These are phyloP conservation scores for Apiotrichum brassicae DNA, from an alignment of 1,284 basidiomycete species.

Conservation along the genomic window DNA sequence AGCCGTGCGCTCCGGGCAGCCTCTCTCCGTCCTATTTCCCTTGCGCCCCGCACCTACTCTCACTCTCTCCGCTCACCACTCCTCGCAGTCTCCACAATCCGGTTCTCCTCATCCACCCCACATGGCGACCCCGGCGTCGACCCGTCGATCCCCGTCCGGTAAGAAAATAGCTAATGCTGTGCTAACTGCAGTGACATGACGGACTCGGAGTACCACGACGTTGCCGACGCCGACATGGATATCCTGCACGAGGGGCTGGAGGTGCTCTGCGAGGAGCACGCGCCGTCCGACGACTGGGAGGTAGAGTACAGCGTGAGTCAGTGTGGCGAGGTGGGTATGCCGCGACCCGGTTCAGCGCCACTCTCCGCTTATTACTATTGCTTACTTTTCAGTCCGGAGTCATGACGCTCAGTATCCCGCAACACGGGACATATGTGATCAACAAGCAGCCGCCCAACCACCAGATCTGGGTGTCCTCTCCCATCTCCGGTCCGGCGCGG, in stretches of 20 bases:
- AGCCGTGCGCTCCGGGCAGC: no score
- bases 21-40: no score
- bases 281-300: conserved; percentile 59
- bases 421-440: conserved; percentile 92
- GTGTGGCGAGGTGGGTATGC: not conserved
- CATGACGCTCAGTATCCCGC: conserved; percentile 74
- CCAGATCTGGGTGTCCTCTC: conserved; percentile 97
- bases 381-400: conserved; percentile 64
- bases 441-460: conserved; percentile 99
- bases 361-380: no score
- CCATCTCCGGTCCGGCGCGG: conserved; percentile 79
- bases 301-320: conserved; percentile 85
- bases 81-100: not conserved
- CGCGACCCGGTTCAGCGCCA: no score
- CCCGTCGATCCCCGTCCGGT: conserved; percentile 15
- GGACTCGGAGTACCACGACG: conserved; percentile 58
- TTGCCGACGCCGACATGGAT: conserved; percentile 80
- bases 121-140: conserved; percentile 15
- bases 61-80: not conserved
- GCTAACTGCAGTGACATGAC: conserved; percentile 12
- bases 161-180: not conserved
- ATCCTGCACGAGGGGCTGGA: conserved; percentile 73
- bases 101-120: conserved; percentile 2
- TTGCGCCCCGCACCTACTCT: no score
- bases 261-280: conserved; percentile 59